Conservation (phyloP, 1,139 yeast genomes). For the Pneumocystis oryctolagi region DNA sequence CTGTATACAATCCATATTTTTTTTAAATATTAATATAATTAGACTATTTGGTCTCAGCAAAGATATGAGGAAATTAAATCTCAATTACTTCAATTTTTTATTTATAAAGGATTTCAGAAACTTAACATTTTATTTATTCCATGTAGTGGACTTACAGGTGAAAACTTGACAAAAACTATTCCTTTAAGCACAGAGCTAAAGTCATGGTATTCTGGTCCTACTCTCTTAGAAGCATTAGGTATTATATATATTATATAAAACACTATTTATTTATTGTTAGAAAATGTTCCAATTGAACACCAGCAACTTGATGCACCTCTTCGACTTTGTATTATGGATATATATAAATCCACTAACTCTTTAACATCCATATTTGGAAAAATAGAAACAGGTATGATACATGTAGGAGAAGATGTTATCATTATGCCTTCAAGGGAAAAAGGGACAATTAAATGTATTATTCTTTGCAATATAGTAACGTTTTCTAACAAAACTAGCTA, state of each 20-base stretch:
- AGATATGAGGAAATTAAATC: constrained; percentile 49
- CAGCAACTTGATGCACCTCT: constrained; percentile 25
- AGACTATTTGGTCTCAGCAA: constrained; percentile 46
- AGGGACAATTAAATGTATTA: constrained; percentile 33
- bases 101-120: constrained; percentile 44
- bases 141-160: constrained; percentile 72
- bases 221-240: constrained; percentile 35
- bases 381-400: constrained; percentile 58
- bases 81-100: constrained; percentile 46
- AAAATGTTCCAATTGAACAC: constrained; percentile 17
- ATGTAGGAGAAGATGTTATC: constrained; percentile 56
- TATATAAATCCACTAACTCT: constrained; percentile 22
- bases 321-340: constrained; percentile 31
- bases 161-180: constrained; percentile 35
- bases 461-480: constrained; percentile 21
- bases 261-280: constrained; percentile 21
- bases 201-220: constrained; percentile 18
- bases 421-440: constrained; percentile 38
- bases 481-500: constrained; percentile 4
- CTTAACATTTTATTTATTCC: constrained; percentile 57
- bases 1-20: constrained; percentile 20
- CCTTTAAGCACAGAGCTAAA: constrained; percentile 26
- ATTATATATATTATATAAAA: background rate
- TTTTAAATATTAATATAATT: background rate
- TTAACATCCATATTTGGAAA: constrained; percentile 44